phyloP scores from a whole-genome alignment of 331 rosid species.

The Quercus phellos region DNA sequence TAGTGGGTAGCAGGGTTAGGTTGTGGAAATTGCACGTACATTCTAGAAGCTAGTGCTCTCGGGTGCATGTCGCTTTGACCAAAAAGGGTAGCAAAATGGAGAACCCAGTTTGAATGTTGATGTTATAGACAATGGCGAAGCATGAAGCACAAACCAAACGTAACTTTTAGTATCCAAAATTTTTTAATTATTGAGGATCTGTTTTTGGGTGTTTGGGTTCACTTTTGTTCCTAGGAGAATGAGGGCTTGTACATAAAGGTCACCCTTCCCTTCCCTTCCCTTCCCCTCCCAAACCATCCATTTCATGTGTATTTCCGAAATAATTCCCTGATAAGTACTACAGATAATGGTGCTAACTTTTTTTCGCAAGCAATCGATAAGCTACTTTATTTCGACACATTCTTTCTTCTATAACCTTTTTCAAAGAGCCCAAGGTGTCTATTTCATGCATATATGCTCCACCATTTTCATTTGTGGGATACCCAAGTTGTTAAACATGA shows the following conservation, averaged over 20 bases:
- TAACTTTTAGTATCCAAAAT: too few species aligned
- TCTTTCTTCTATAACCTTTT: neutral
- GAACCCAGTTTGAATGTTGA: too few species aligned
- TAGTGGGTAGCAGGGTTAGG: too few species aligned
- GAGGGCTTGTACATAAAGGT: neutral
- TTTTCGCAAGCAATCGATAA: neutral
- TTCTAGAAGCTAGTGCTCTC: too few species aligned
- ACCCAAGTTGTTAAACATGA: neutral
- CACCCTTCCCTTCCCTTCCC: neutral
- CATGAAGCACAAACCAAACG: too few species aligned
- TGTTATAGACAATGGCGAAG: too few species aligned
- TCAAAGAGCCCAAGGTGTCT: neutral
- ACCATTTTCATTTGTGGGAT: neutral
- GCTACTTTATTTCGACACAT: neutral
- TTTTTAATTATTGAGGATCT: too few species aligned
- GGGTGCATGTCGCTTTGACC: too few species aligned
- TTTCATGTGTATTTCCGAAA: neutral
- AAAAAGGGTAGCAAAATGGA: too few species aligned
- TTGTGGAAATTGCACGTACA: too few species aligned
- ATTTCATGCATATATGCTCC: conserved; percentile 1
- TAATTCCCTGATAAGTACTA: neutral
- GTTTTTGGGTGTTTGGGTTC: too few species aligned
- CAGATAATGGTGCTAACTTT: neutral
- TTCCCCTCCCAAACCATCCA: neutral
- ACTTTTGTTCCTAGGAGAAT: too few species aligned